Base-by-base conservation (phyloP, 2,329 filamentous ascomycete species). In the Aspergillus jensenii region DNA sequence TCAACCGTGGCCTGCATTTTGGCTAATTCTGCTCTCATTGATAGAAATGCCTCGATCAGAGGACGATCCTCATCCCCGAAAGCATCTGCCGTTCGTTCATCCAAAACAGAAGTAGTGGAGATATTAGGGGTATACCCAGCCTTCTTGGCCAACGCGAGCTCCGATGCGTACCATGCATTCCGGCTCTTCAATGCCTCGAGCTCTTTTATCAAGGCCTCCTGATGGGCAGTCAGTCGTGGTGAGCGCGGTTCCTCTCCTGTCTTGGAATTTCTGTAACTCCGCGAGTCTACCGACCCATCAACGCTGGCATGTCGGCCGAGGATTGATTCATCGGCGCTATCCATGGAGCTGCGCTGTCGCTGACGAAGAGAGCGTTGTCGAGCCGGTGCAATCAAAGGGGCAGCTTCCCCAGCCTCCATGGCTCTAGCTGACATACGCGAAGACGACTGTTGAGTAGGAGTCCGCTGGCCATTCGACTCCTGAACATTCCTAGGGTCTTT, bases 161-260 rank as follows among this genome's bases (percentile, higher is more conserved):
- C 95, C 0, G 93, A 97, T 7, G 92, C 91, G 74, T 96, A 97
- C 95, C 95, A 99, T 0, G 93, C 93, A 75, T 96, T 98, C 52
- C 90, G 86, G 69, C 89, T 95, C 68, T 91, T 90, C 3, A 88
- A 84, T 8, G 87, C 82, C 71, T 99, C 93, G 2, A 99, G 81
- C 71, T 99, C 95, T 71, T 95, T 93, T 14, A 91, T 81, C 12
- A 97, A 75, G 0, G 90, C 87, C 62, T 84, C 85, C 61, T 81
- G 79, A 51, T 81, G 64, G 66, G 77, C 69, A 3, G 74, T 79
- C 40, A 80, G 62, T 40, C 74, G 74, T 11, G 78, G 78, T 8
- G 78, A 80, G 14, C 74, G 72, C 37, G 78, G 78, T 59, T 79
- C 78, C 33, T 80, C 78, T 11, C 64, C 69, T 19, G 66, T 76